Conservation (phyloP, 352 stramenopile genomes). For the Globisporangium nagaii region DNA sequence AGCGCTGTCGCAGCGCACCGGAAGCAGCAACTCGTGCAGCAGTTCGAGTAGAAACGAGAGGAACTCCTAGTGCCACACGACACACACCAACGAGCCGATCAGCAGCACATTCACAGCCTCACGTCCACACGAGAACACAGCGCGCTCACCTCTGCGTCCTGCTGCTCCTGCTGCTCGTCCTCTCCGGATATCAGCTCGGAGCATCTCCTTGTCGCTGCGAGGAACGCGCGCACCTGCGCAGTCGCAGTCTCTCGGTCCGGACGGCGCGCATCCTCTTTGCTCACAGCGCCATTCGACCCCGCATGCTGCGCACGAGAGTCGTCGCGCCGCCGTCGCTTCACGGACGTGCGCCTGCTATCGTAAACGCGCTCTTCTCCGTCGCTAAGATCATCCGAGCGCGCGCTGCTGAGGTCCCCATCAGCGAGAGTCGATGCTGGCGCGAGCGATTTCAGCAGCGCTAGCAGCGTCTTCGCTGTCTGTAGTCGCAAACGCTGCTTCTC, state of each 20-base stretch:
- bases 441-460: slow-evolving; percentile 11
- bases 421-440: background rate
- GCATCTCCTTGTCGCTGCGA: slow-evolving; percentile 35
- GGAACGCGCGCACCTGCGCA: slow-evolving; percentile 20
- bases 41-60: slow-evolving; percentile 67
- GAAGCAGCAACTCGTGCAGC: slow-evolving; percentile 51
- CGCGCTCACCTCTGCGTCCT: slow-evolving; percentile 56
- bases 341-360: background rate
- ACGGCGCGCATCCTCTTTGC: background rate
- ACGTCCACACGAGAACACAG: background rate
- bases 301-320: too few species aligned
- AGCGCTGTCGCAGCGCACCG: background rate
- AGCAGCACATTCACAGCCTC: background rate
- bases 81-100: background rate
- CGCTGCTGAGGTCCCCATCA: background rate
- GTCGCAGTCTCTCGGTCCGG: slow-evolving; percentile 5
- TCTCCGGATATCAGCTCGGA: slow-evolving; percentile 37
- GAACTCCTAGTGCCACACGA: slow-evolving; percentile 34
- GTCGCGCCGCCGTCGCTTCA: background rate
- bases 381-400: background rate
- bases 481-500: slow-evolving; percentile 3
- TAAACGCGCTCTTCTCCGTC: background rate
- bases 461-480: slow-evolving; percentile 6
- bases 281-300: background rate
- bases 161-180: slow-evolving; percentile 51